These are phyloP conservation scores for Aureobasidium sp. DNA, from an alignment of 2,329 filamentous ascomycete genomes.

Conservation along the genomic window DNA sequence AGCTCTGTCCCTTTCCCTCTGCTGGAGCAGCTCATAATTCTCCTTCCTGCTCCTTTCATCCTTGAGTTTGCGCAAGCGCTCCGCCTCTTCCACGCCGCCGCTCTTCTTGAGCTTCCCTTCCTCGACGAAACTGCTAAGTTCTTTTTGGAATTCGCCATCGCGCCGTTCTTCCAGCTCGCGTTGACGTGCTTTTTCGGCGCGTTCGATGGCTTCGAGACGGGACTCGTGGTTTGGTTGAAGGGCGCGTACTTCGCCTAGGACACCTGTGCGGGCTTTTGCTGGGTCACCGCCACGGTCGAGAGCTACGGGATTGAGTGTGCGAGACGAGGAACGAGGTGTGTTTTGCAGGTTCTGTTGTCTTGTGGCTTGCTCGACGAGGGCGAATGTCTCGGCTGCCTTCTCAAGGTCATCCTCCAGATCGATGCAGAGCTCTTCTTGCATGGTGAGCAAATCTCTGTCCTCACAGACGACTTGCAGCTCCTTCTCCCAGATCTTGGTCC, in stretches of 20 bases:
- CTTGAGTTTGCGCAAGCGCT: conserved; percentile 71
- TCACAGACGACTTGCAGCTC: conserved; percentile 93
- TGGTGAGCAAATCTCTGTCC: conserved; percentile 84
- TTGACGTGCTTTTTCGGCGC: conserved; percentile 85
- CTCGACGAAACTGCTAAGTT: conserved; percentile 75
- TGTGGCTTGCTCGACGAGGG: conserved; percentile 93
- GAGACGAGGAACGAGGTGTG: conserved; percentile 13
- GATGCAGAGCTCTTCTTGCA: conserved; percentile 90
- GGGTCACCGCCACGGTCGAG: conserved; percentile 51
- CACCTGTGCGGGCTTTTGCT: conserved; percentile 74
- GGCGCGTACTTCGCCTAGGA: conserved; percentile 87
- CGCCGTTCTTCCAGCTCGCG: conserved; percentile 73
- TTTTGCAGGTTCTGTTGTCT: conserved; percentile 86
- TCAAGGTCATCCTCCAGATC: conserved; percentile 92
- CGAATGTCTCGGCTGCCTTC: conserved; percentile 87
- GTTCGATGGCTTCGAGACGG: conserved; percentile 87
- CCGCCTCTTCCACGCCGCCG: conserved; percentile 88
- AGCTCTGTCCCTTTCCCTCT: conserved; percentile 37
- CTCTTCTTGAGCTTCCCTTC: conserved; percentile 93
- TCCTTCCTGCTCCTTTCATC: conserved; percentile 81
- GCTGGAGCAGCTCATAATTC: conserved; percentile 49
- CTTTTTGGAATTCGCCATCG: conserved; percentile 71
- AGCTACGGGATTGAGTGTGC: conserved; percentile 25
- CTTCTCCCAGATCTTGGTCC: conserved; percentile 99
- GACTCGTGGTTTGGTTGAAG: conserved; percentile 91